Percentiles rank a stretch among this genome's conserved stretches.
These are phyloP conservation scores for Phyllosticta paracitricarpa DNA, from an alignment of 2,329 filamentous ascomycete species.

Conservation along the genomic window DNA sequence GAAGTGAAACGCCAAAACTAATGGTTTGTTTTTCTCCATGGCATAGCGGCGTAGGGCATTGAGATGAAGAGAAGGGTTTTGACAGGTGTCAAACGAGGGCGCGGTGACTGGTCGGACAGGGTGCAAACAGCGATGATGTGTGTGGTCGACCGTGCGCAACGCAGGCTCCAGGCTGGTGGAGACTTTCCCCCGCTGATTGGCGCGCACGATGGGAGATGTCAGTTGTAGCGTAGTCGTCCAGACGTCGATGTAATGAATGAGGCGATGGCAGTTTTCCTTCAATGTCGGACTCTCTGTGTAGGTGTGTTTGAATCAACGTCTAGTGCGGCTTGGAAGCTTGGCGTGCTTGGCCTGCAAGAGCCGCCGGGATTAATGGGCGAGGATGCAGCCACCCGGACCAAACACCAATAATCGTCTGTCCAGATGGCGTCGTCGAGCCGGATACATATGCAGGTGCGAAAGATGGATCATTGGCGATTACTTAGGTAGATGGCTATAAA, in stretches of 20 bases:
- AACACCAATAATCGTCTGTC: neutral
- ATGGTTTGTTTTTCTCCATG: neutral
- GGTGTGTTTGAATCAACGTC: neutral
- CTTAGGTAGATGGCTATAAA: neutral
- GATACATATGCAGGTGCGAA: neutral
- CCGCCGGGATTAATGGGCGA: neutral
- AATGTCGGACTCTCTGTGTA: neutral
- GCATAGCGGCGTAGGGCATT: neutral
- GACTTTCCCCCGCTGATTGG: neutral
- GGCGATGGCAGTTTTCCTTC: neutral
- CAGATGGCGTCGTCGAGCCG: constrained; percentile 1
- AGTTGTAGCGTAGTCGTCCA: neutral
- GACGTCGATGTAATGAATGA: neutral
- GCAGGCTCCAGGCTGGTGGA: neutral
- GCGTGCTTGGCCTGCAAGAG: constrained; percentile 9
- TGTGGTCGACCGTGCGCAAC: neutral
- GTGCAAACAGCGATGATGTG: neutral
- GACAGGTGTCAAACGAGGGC: neutral
- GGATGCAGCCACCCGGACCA: constrained; percentile 3
- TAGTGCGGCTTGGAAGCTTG: constrained; percentile 9
- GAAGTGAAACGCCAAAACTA: neutral
- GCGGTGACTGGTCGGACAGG: neutral
- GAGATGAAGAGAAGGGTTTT: neutral
- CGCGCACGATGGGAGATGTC: neutral
- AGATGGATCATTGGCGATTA: neutral